Evolutionary conservation across 202 grass and related monocot genomes (phyloP), one percentile per base, ranked within the genome.

Genomic region (Panicum virgatum): DNA sequence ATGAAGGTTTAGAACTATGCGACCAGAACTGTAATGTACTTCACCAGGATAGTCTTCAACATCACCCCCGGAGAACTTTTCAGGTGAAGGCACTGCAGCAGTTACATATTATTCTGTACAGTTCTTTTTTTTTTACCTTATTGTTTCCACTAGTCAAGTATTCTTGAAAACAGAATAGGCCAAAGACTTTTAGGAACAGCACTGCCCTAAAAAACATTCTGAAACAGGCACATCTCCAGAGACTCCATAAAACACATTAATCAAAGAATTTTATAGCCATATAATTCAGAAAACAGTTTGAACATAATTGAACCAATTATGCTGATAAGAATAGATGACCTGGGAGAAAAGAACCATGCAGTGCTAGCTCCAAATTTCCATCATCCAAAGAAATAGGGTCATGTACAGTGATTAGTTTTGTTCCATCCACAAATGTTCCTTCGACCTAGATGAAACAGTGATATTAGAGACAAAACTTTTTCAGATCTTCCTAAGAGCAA

Each of bases 371-470:
- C 82, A 98, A 83, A 82, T 94, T 91, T 83, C 95, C 95, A 63
- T 98, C 75, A 64, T 91, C 86, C 76, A 84, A 74, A 9, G 86
- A 90, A 78, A 98, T 91, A 77, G 95, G 95, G 67, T 98, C 88
- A 82, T 93, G 95, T 66, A 98, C 54, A 47, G 92, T 98, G 80
- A 98, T 78, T 75, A 98, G 84, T 86, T 98, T 98, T 74, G 95
- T 98, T 82, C 95, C 95, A 85, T 98, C 92, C 58, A 86, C 23
- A 86, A 98, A 98, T 66, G 95, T 98, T 53, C 86, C 95, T 88
- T 98, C 95, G 84, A 94, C 90, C 94, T 97, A 85, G 69, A 59
- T 80, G 29, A 74, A 74, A 78, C 82, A 20, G 44, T 64, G 75
- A 54, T 2, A 57, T 38, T 72, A 73, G 64, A 8, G 45, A 62